A percentile compares a stretch with the other conserved stretches of the same genome.
phyloP scores from a whole-genome alignment of 2,329 filamentous ascomycete genomes.

The Aspergillus ochraceus region DNA sequence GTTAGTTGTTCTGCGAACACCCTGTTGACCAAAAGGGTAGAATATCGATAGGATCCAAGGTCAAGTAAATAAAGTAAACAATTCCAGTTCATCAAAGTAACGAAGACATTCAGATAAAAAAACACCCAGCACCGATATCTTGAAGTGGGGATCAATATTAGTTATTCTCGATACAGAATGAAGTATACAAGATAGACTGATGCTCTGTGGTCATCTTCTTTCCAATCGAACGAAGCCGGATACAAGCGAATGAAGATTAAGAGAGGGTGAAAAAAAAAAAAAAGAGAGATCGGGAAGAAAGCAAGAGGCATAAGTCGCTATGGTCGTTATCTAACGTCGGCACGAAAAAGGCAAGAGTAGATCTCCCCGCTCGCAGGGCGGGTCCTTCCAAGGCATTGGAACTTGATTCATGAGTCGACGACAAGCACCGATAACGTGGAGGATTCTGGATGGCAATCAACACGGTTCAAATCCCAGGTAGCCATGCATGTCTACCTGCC shows the following conservation, averaged over 20 bases:
- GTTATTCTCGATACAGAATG: not conserved
- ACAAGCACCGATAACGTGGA: too few relatives aligned
- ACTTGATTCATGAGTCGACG: too few relatives aligned
- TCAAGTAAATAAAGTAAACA: not conserved
- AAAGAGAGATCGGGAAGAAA: not conserved
- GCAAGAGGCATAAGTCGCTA: not conserved
- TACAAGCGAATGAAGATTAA: not conserved
- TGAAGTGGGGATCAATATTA: not conserved
- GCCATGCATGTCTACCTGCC: too few relatives aligned
- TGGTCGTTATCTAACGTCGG: not conserved
- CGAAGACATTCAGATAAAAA: not conserved
- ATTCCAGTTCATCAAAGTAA: not conserved
- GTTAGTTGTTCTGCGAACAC: not conserved
- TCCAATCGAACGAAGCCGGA: not conserved
- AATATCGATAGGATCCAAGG: not conserved
- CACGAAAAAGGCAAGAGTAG: slow-evolving; percentile 6
- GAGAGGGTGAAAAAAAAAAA: not conserved
- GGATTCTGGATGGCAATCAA: too few relatives aligned
- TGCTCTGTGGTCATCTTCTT: not conserved
- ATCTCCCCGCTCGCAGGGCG: slow-evolving; percentile 5
- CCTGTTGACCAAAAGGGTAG: too few relatives aligned
- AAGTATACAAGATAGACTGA: not conserved
- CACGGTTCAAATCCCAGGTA: too few relatives aligned
- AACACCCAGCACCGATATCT: not conserved
- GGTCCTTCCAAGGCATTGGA: not conserved